Percentiles rank a stretch among this genome's conserved stretches.
Evolutionary conservation across 108 stramenopile species (phyloP).

Genomic region (Pseudonitzschia multistriata): DNA sequence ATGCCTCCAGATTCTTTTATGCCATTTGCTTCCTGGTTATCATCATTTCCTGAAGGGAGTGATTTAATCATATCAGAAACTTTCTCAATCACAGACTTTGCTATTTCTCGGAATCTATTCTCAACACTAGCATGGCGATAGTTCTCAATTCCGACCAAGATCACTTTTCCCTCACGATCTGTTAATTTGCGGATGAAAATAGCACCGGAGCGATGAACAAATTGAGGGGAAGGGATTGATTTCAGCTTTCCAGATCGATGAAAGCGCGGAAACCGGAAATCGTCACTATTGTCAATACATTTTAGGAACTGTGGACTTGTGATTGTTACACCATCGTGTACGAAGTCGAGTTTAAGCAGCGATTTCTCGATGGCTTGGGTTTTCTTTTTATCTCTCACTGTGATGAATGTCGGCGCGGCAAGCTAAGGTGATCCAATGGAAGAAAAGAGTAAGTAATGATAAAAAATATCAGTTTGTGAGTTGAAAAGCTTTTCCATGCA

Average conservation of each 20-base stretch:
- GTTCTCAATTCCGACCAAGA: conserved; percentile 42
- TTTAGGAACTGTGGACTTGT: conserved; percentile 56
- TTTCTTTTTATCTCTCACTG: conserved; percentile 40
- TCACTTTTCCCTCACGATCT: conserved; percentile 46
- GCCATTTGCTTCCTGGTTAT: neutral
- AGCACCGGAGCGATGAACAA: conserved; percentile 72
- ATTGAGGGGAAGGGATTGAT: conserved; percentile 47
- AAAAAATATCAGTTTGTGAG: neutral
- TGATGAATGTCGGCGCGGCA: conserved; percentile 54
- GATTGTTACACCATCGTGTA: conserved; percentile 75
- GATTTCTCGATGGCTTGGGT: conserved; percentile 46
- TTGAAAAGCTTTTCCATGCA: no score
- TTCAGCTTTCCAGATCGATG: conserved; percentile 22
- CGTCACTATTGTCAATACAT: conserved; percentile 53
- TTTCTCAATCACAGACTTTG: conserved; percentile 7
- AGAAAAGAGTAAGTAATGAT: neutral
- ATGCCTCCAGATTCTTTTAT: neutral
- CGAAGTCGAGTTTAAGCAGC: conserved; percentile 57
- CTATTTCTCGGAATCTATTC: conserved; percentile 24
- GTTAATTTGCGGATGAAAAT: conserved; percentile 58
- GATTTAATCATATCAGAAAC: neutral
- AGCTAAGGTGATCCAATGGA: conserved; percentile 37
- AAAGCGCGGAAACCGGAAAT: conserved; percentile 61
- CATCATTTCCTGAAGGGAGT: neutral
- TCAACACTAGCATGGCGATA: conserved; percentile 28